Base-by-base conservation (phyloP, 805 yeast genomes). In the Sungouiella blattae region DNA sequence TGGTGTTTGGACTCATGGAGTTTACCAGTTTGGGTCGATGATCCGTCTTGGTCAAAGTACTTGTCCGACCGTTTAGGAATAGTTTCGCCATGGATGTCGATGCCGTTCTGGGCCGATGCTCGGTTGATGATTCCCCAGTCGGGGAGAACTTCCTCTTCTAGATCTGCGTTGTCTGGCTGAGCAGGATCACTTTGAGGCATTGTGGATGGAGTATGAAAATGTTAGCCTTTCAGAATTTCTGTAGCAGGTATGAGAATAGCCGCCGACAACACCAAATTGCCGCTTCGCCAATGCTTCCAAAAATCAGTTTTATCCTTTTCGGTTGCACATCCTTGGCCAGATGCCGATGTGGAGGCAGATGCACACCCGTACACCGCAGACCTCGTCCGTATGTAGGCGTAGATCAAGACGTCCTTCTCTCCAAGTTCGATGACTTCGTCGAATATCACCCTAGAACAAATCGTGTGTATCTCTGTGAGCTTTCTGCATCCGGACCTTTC, bases 11-110 rank as follows among this genome's bases (percentile, higher is more conserved):
- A 77, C 17, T 65, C 66, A 8, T 63, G 60, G 4, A 89, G 64
- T 12, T 64, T 56, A 4, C 53, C 40, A 4, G 49, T 54, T 53
- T 85, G 93, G 5, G 64, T 52, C 5, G 50, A 47, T 0, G 88
- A 80, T 0, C 86, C 87, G 53, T 83, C 91, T 0, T 94, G 95
- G 40, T 80, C 95, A 46, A 78, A 84, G 46, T 86, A 95, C 54
- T 89, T 89, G 38, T 79, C 88, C 2, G 96, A 95, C 41, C 91
- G 64, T 45, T 78, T 83, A 2, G 89, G 89, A 1, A 80, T 41
- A 32, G 30, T 67, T 40, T 40, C 58, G 26, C 41, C 52, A 11
- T 36, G 32, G 30, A 15, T 18, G 11, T 16, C 11, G 6, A 31
- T 15, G 3, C 28, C n/a, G 13, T 32, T 17, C 18, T n/a, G 18